Base-by-base conservation (phyloP, 306 rosid genomes). In the Ceratonia siliqua region DNA sequence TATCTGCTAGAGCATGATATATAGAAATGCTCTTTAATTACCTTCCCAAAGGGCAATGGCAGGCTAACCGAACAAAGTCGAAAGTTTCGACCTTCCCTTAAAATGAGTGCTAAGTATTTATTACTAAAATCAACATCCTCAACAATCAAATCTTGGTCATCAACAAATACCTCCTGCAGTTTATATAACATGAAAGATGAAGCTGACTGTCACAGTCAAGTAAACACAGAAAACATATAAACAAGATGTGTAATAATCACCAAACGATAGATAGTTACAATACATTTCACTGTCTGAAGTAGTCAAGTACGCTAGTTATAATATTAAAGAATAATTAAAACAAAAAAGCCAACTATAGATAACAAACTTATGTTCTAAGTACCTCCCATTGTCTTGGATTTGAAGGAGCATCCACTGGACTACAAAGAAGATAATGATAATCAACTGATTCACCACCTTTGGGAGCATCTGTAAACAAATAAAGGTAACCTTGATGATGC, bases 331-430 rank as follows among this genome's bases (percentile, higher is more conserved):
- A 63, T 18, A 48, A 42, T 7, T 77, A 36, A 63, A 53, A 11
- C 17, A 59, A 70, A 58, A n/a, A 64, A 27, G 30, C 21, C 12
- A 64, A 53, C 52, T 5, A 22, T 30, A 5, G 56, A 15, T 42
- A 56, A 67, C 14, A 27, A 36, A 33, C 45, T 32, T n/a, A 41
- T 30, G 58, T 46, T 52, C 53, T 75, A 82, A 85, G 54, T 68
- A 92, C 98, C 97, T 95, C 98, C 99, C 96, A 94, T 81, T 73
- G 78, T 81, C 96, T 88, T 61, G 91, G 80, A 85, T 68, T 78
- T 57, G 79, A 82, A 68, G 81, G 39, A 79, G 83, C 82, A 73
- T 85, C 83, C 62, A 76, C 75, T 15, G 82, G 87, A 67, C 97
- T 83, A 30, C 65, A 33, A 62, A 90, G 97, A 76, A 95, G 96